A percentile compares a stretch with the other conserved stretches of the same genome.
Conservation (phyloP, 1,284 basidiomycete species). For the Irpex lacteus region DNA sequence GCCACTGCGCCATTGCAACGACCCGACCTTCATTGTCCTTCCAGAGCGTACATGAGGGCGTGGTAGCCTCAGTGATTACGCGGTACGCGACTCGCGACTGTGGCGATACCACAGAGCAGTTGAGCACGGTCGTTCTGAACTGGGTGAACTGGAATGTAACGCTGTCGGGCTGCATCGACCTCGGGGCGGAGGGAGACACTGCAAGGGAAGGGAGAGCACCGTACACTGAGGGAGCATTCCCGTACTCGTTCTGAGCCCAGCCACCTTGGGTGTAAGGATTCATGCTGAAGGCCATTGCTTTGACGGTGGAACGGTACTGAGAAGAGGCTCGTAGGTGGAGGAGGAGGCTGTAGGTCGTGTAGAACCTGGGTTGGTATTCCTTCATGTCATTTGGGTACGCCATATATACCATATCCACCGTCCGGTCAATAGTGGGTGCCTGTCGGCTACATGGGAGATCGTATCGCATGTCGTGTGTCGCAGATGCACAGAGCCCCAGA, state of each 20-base stretch:
- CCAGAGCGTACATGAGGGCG: constrained; percentile 52
- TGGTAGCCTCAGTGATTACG: constrained; percentile 42
- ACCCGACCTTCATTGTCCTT: constrained; percentile 47
- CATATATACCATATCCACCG: neutral
- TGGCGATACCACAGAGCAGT: constrained; percentile 51
- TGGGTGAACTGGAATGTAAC: constrained; percentile 48
- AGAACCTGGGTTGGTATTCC: neutral
- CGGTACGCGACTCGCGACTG: constrained; percentile 32
- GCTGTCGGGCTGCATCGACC: constrained; percentile 33
- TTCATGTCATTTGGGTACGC: neutral
- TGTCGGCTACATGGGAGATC: neutral
- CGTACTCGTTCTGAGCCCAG: constrained; percentile 19
- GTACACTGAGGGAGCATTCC: constrained; percentile 45
- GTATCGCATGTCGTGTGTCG: neutral
- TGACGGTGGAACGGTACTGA: neutral
- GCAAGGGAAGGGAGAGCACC: constrained; percentile 58
- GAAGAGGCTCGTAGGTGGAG: neutral
- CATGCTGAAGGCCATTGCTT: constrained; percentile 21
- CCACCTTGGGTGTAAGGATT: constrained; percentile 29
- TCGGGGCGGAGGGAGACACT: constrained; percentile 18
- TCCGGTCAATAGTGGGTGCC: neutral
- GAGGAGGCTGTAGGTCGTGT: neutral
- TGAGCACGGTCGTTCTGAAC: constrained; percentile 48
- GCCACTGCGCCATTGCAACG: constrained; percentile 61
- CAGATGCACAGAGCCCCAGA: neutral